Conservation (phyloP, 164 flowering plant species). For the Aristolochia contorta region DNA sequence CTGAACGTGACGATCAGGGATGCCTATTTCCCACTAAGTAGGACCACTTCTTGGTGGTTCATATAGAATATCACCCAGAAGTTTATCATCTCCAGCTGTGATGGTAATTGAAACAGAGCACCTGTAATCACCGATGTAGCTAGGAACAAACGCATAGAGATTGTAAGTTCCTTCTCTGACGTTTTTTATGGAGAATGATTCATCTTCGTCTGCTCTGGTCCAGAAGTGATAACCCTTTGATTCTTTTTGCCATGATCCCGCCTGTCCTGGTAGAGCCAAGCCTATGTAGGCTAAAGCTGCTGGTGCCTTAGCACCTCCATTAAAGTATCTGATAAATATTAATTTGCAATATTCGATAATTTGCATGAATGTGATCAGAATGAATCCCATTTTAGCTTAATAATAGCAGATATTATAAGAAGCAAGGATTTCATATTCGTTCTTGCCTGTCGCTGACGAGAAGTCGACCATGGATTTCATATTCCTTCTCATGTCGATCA, state of each 20-base stretch:
- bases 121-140: constrained; percentile 68
- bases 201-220: constrained; percentile 47
- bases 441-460: constrained; percentile 55
- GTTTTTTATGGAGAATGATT: constrained; percentile 42
- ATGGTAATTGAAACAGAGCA: constrained; percentile 33
- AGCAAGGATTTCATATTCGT: too few species aligned
- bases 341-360: too few species aligned
- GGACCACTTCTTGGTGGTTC: constrained; percentile 81
- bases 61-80: constrained; percentile 46
- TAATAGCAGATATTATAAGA: too few species aligned
- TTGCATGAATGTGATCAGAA: too few species aligned
- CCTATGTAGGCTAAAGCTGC: constrained; percentile 72
- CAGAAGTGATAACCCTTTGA: constrained; percentile 90
- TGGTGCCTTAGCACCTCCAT: constrained; percentile 21
- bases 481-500: constrained; percentile 32
- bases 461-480: constrained; percentile 61
- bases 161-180: constrained; percentile 53
- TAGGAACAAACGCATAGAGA: constrained; percentile 70
- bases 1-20: constrained; percentile 73
- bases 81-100: constrained; percentile 49
- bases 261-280: constrained; percentile 67
- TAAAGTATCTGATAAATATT: constrained; percentile 30
- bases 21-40: constrained; percentile 89
- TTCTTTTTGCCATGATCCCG: constrained; percentile 89
- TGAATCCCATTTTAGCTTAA: too few species aligned